Conservation (phyloP, 1,139 yeast genomes). For the Geotrichum aggregatum region DNA sequence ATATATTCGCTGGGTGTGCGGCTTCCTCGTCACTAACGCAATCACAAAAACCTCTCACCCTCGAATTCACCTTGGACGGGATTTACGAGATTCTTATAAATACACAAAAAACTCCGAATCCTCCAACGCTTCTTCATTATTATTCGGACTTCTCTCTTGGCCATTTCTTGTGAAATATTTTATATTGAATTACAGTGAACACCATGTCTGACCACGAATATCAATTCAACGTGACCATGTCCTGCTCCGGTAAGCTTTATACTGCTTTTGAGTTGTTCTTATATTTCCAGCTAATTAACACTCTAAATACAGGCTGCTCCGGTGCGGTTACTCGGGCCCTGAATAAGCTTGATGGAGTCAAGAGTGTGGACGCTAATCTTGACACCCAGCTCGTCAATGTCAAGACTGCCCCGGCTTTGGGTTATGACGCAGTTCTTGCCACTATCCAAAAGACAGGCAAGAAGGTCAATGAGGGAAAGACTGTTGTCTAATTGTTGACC, state of each 20-base stretch:
- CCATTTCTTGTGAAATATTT: no score
- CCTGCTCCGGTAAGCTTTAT: constrained; percentile 56
- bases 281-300: no score
- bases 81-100: no score
- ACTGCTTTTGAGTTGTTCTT: no score
- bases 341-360: constrained; percentile 68
- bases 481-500: constrained; percentile 28
- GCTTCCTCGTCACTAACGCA: constrained; percentile 1
- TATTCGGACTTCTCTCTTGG: no score
- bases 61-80: no score
- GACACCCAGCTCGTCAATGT: constrained; percentile 83
- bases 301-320: constrained; percentile 89
- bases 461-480: constrained; percentile 63
- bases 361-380: constrained; percentile 62
- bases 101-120: no score
- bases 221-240: constrained; percentile 74
- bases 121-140: no score
- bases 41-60: not conserved
- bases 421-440: constrained; percentile 71
- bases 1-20: no score
- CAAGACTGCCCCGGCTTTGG: constrained; percentile 49
- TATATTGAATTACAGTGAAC: not conserved
- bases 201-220: constrained; percentile 55
- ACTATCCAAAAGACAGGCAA: constrained; percentile 91
- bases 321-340: constrained; percentile 81